Evolutionary conservation across 2,329 filamentous ascomycete species (phyloP).

Genomic region (Fusarium sp.): DNA sequence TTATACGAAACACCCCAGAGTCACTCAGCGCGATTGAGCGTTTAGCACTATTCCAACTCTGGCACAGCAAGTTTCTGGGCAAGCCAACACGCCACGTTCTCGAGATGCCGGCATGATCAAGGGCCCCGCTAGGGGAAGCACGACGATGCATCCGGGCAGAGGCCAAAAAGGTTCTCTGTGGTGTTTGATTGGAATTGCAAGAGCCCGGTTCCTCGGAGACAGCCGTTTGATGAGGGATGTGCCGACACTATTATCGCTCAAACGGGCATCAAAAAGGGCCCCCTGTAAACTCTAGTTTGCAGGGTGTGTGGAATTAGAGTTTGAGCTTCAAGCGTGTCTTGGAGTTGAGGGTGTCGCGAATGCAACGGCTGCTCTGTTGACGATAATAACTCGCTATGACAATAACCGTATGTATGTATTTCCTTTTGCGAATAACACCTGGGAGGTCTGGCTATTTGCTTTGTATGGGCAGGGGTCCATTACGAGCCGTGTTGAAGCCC

Average conservation of each 20-base stretch:
- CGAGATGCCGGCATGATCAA: slow-evolving; percentile 12
- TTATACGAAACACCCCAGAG: too few species aligned
- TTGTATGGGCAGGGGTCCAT: slow-evolving; percentile 16
- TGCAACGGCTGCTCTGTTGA: not conserved
- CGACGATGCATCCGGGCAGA: slow-evolving; percentile 28
- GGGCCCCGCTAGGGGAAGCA: slow-evolving; percentile 37
- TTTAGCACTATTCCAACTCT: slow-evolving; percentile 13
- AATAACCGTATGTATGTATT: not conserved
- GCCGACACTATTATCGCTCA: slow-evolving; percentile 22
- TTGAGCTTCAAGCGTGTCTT: slow-evolving; percentile 4
- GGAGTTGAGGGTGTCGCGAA: not conserved
- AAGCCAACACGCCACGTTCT: slow-evolving; percentile 9
- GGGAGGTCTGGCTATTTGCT: slow-evolving; percentile 1
- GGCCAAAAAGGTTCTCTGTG: slow-evolving; percentile 16
- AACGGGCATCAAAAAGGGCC: slow-evolving; percentile 1
- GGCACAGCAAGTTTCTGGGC: slow-evolving; percentile 18
- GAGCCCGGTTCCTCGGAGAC: slow-evolving; percentile 6
- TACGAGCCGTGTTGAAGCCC: slow-evolving; percentile 1
- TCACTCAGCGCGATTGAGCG: too few species aligned
- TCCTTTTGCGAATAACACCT: slow-evolving; percentile 3
- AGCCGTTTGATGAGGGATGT: slow-evolving; percentile 32
- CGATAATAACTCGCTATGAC: slow-evolving; percentile 11
- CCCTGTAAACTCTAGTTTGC: slow-evolving; percentile 21
- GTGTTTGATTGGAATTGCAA: slow-evolving; percentile 27
- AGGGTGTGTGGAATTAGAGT: slow-evolving; percentile 25